phyloP scores from a whole-genome alignment of 768 basidiomycete genomes.

The Agaricus subrufescens region DNA sequence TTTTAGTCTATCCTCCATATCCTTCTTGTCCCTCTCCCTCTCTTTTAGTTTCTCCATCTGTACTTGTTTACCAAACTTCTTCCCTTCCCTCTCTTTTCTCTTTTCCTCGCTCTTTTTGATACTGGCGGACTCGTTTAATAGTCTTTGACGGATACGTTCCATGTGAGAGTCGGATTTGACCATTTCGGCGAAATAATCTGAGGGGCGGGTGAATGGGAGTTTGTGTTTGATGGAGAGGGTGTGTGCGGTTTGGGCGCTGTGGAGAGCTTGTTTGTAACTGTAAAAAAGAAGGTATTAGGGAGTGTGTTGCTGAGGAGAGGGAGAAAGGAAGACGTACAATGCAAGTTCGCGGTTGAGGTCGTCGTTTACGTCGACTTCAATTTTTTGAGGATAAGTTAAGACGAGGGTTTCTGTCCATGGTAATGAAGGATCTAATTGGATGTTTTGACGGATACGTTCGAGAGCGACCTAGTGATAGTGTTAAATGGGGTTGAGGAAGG shows the following conservation, averaged over 20 bases:
- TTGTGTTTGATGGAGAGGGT: constrained; percentile 73
- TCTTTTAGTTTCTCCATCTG: constrained; percentile 93
- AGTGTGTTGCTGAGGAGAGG: neutral
- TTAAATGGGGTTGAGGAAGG: neutral
- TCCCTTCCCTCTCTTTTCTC: constrained; percentile 86
- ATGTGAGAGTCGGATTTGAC: constrained; percentile 96
- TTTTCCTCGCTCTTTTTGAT: constrained; percentile 94
- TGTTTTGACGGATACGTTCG: constrained; percentile 73
- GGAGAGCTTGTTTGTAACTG: constrained; percentile 95
- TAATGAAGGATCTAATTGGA: constrained; percentile 67
- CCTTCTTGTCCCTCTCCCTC: constrained; percentile 85
- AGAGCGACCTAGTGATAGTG: constrained; percentile 55
- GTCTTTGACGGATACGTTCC: constrained; percentile 88
- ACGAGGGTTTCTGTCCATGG: constrained; percentile 84
- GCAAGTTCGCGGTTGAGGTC: constrained; percentile 94
- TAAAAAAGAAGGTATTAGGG: neutral
- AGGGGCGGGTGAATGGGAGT: constrained; percentile 84
- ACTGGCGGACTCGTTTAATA: constrained; percentile 82
- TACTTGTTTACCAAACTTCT: constrained; percentile 98
- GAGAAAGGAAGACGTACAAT: constrained; percentile 57
- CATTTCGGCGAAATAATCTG: constrained; percentile 98
- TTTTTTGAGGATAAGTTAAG: constrained; percentile 65
- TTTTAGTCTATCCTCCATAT: constrained; percentile 82
- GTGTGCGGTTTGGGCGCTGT: constrained; percentile 73
- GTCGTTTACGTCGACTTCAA: constrained; percentile 75